These are phyloP conservation scores for Rubroshorea leprosula DNA, from an alignment of 345 rosid genomes.

Conservation along the genomic window DNA sequence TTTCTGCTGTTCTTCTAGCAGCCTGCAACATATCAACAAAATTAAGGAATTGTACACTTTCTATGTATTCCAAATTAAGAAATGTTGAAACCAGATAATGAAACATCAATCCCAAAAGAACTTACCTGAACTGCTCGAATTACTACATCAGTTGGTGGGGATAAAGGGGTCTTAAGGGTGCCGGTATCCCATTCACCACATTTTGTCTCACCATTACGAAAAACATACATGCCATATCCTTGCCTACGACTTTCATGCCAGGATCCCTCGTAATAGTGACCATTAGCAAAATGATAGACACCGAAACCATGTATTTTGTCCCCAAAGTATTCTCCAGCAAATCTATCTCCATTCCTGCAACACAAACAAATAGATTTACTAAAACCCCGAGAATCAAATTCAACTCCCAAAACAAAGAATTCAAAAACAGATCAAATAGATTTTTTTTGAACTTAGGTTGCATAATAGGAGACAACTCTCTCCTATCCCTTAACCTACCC, in stretches of 20 bases:
- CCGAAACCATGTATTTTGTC: constrained; percentile 97
- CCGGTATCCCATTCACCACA: constrained; percentile 87
- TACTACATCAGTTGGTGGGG: constrained; percentile 40
- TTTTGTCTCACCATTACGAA: constrained; percentile 56
- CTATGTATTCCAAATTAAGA: too few relatives aligned
- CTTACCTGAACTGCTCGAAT: constrained; percentile 60
- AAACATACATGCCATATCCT: constrained; percentile 79
- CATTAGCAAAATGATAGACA: constrained; percentile 82
- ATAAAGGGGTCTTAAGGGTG: constrained; percentile 38
- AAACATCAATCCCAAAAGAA: neutral
- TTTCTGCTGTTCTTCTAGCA: constrained; percentile 70
- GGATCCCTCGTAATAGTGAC: constrained; percentile 89
- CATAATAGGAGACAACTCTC: too few relatives aligned
- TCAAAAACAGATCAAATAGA: neutral
- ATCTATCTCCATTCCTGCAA: constrained; percentile 88
- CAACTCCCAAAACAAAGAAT: neutral
- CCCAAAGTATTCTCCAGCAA: constrained; percentile 87
- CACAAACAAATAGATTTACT: constrained; percentile 3
- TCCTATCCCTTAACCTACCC: too few relatives aligned
- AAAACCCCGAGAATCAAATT: neutral
- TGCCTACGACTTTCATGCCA: constrained; percentile 98
- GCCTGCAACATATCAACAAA: constrained; percentile 34
- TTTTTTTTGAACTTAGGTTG: too few relatives aligned
- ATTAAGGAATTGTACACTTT: neutral
- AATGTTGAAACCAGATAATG: too few relatives aligned